These are phyloP conservation scores for Chloropicon primus DNA, from an alignment of 139 green algal species.

Conservation along the genomic window DNA sequence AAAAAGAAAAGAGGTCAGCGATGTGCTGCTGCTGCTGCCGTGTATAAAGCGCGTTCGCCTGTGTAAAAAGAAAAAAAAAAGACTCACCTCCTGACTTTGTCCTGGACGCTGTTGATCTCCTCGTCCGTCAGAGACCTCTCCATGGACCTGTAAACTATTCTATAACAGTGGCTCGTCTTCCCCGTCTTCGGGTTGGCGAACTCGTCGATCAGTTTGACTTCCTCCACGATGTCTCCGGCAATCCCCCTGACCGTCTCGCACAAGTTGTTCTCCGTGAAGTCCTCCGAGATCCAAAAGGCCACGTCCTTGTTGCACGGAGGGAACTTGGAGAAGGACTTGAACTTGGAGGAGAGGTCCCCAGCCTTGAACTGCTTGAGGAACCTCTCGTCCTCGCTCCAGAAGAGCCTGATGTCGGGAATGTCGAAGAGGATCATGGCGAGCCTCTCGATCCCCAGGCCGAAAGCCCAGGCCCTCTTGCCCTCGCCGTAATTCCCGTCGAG, in stretches of 20 bases:
- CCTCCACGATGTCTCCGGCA: constrained; percentile 79
- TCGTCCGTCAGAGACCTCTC: constrained; percentile 89
- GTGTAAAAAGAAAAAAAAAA: neutral
- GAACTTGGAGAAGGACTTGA: constrained; percentile 95
- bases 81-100: constrained; percentile 28
- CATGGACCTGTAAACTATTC: constrained; percentile 89
- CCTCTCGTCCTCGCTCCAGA: constrained; percentile 77
- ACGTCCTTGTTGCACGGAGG: constrained; percentile 96
- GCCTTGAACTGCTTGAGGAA: constrained; percentile 75
- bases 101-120: constrained; percentile 91
- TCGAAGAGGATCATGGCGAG: constrained; percentile 97
- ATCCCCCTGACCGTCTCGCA: constrained; percentile 80
- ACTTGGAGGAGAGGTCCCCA: constrained; percentile 48
- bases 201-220: constrained; percentile 90
- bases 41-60: neutral
- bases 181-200: constrained; percentile 91
- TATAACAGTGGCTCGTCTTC: constrained; percentile 83
- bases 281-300: constrained; percentile 80
- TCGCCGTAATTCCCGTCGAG: constrained; percentile 50
- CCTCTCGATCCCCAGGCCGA: constrained; percentile 79
- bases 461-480: constrained; percentile 33
- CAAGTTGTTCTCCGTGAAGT: constrained; percentile 98
- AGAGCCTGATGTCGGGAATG: constrained; percentile 96
- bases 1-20: neutral
- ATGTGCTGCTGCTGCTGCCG: neutral